Evolutionary conservation across 805 yeast genomes (phyloP).

Genomic region (Cyberlindnera sargentensis): DNA sequence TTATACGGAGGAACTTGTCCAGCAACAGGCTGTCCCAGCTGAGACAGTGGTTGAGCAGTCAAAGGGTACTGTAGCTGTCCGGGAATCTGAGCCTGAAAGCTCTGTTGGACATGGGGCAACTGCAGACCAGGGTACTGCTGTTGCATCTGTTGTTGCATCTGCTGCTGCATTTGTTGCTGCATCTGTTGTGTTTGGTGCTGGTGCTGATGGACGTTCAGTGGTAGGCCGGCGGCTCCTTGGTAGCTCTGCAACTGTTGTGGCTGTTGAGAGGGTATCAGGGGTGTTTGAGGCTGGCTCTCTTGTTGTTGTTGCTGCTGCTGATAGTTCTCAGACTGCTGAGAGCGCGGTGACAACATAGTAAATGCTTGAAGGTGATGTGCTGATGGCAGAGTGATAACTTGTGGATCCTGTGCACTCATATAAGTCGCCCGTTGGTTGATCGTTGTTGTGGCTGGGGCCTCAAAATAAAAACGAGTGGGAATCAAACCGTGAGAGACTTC

Average conservation of each 20-base stretch:
- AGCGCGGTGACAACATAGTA: slow-evolving; percentile 1
- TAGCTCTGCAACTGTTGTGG: not conserved
- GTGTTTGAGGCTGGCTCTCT: too few species aligned
- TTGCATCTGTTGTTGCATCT: not conserved
- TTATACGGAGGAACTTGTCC: not conserved
- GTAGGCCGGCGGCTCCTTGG: too few species aligned
- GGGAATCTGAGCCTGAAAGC: not conserved
- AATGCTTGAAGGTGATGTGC: too few species aligned
- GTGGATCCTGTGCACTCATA: too few species aligned
- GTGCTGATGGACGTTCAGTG: not conserved
- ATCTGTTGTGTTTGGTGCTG: not conserved
- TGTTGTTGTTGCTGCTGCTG: not conserved
- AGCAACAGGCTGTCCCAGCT: not conserved
- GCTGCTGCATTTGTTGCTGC: not conserved
- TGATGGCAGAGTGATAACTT: too few species aligned
- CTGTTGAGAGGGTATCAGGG: not conserved
- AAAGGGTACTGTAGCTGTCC: not conserved
- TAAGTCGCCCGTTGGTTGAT: too few species aligned
- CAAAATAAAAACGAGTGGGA: too few species aligned
- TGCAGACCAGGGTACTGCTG: not conserved
- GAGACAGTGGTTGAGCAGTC: not conserved
- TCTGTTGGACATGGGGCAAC: not conserved
- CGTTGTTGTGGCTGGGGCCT: too few species aligned
- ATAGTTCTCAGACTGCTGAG: not conserved
- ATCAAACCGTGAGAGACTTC: too few species aligned